A percentile compares a stretch with the other conserved stretches of the same genome.
Conservation (phyloP, 2,329 filamentous ascomycete species). For the Cladosporium phlei region DNA sequence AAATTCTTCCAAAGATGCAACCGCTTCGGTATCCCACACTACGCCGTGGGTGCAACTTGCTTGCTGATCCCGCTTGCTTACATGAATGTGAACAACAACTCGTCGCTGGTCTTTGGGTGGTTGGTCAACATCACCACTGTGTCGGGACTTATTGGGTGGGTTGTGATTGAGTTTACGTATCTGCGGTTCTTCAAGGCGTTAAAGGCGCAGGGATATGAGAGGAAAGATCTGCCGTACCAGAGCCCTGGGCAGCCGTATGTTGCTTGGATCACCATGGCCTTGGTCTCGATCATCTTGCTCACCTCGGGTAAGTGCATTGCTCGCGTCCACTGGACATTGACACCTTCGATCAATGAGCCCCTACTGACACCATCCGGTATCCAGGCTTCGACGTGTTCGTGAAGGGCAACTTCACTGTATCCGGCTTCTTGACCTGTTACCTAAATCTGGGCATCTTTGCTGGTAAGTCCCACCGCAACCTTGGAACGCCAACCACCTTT, state of each 20-base stretch:
- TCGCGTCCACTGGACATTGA: too few species aligned
- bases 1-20: conserved; percentile 50
- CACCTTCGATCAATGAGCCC: too few species aligned
- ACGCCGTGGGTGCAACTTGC: conserved; percentile 35
- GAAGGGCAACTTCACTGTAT: conserved; percentile 32
- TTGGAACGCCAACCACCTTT: not conserved
- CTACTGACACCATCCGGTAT: too few species aligned
- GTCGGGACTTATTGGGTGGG: conserved; percentile 18
- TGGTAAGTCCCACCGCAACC: not conserved
- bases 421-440: conserved; percentile 18
- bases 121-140: conserved; percentile 20
- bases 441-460: conserved; percentile 19
- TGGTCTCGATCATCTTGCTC: conserved; percentile 60
- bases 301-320: not conserved
- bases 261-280: conserved; percentile 57
- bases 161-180: conserved; percentile 18
- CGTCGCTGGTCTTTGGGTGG: not conserved
- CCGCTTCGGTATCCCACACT: conserved; percentile 14
- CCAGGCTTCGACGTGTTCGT: conserved; percentile 59
- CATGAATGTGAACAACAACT: conserved; percentile 25
- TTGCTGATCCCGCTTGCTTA: conserved; percentile 35
- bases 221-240: conserved; percentile 32
- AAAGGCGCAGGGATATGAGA: conserved; percentile 12
- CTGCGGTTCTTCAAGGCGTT: conserved; percentile 17
- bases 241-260: conserved; percentile 46